A percentile compares a stretch with the other conserved stretches of the same genome.
phyloP scores from a whole-genome alignment of 129 eudicot genomes.

The Tagetes erecta region DNA sequence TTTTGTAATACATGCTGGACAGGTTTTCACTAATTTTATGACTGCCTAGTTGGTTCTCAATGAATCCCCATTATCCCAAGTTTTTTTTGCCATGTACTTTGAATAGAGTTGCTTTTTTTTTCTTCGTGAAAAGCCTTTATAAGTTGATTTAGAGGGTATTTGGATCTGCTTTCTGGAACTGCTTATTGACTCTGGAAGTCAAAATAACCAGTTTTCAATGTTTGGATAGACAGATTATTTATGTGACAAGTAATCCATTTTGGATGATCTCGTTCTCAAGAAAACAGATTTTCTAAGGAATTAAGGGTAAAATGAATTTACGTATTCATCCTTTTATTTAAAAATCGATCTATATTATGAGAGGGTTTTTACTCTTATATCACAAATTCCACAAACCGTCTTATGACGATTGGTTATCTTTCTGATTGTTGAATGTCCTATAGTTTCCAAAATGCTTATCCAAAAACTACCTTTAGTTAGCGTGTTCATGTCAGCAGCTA shows the following conservation, averaged over 20 bases:
- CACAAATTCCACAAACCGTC: not conserved
- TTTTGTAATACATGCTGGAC: slow-evolving; percentile 83
- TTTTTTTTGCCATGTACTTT: slow-evolving; percentile 8
- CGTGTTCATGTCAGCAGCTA: slow-evolving; percentile 2
- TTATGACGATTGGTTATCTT: not conserved
- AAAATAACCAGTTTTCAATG: not conserved
- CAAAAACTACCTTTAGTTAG: not conserved
- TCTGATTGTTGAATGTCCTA: not conserved
- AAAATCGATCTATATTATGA: not conserved
- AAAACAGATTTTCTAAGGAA: not conserved
- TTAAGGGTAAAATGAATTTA: not conserved
- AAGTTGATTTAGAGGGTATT: slow-evolving; percentile 5
- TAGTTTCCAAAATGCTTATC: not conserved
- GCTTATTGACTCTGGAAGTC: not conserved
- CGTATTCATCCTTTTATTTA: not conserved
- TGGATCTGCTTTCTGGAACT: not conserved
- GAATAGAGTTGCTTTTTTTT: slow-evolving; percentile 1
- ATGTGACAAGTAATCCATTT: not conserved
- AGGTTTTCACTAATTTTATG: slow-evolving; percentile 43
- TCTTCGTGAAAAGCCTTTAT: not conserved
- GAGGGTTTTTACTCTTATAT: not conserved
- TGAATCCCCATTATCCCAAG: not conserved
- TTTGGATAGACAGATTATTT: not conserved
- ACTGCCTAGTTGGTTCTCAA: not conserved
- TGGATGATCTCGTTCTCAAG: not conserved